Base-by-base conservation (phyloP, 2,329 filamentous ascomycete species). In the Colletotrichum caudatum region DNA sequence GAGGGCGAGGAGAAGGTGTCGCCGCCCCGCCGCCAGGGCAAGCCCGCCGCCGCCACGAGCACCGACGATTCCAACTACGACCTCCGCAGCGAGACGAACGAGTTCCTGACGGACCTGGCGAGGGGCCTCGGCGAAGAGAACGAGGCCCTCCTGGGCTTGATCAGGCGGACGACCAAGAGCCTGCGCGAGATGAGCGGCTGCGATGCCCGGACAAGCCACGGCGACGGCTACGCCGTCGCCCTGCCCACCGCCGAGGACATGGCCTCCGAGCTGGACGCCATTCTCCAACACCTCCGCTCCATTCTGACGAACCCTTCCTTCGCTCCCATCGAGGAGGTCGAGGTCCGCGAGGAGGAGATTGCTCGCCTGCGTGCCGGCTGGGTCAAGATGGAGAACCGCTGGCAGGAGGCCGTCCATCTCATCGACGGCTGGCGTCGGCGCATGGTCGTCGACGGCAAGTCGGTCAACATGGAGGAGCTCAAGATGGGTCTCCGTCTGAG, bases 231-330 rank as follows among this genome's bases (percentile, higher is more conserved):
- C 26, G 76, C 75, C 5, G 75, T 81, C 1, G 72, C 78, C 16
- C 72, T 80, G 12, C 82, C 83, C 35, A 81, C 81, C 39, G 81
- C 79, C 57, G 84, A 94, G 76, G 92, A 95, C 56, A 87, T 98
- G 73, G 90, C 92, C 0, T 79, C 83, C 11, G 93, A 97, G 74
- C 89, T 98, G 82, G 91, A 95, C 64, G 85, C 85, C 8, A 91
- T 97, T 12, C 86, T 98, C 72, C 90, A 93, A 44, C 94, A 97
- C 78, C 88, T 99, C 74, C 89, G 93, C 74, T 92, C 88, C 2
- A 89, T 99, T 48, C 86, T 99, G 56, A 98, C 94, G 11, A 98
- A 98, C 78, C 96, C 96, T 1, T 97, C 95, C 2, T 99, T 98
- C 79, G 96, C 98, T 18, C 93, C 95, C 0, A 90, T 98, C 29